These are phyloP conservation scores for Hydnomerulius pinastri DNA, from an alignment of 768 basidiomycete genomes.

Conservation along the genomic window DNA sequence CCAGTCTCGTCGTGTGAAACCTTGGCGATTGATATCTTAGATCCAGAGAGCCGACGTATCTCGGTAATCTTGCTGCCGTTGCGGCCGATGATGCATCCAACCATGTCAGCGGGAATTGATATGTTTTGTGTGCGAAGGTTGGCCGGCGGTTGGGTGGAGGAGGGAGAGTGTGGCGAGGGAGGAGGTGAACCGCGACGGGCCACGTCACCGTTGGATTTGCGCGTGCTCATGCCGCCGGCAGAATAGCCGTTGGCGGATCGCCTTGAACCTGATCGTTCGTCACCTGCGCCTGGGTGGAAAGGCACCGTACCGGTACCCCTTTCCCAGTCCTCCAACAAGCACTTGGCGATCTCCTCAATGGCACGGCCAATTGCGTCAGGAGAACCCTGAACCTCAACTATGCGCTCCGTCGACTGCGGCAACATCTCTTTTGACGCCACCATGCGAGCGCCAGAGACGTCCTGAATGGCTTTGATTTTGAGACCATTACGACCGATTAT, in stretches of 20 bases:
- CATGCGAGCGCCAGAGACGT: slow-evolving; percentile 95
- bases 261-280: slow-evolving; percentile 58
- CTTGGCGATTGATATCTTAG: slow-evolving; percentile 98
- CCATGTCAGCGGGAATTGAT: slow-evolving; percentile 99
- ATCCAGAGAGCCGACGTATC: slow-evolving; percentile 96
- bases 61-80: slow-evolving; percentile 99
- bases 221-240: slow-evolving; percentile 46
- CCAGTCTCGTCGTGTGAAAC: slow-evolving; percentile 99
- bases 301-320: slow-evolving; percentile 90
- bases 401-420: slow-evolving; percentile 97
- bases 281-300: slow-evolving; percentile 88
- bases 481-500: slow-evolving; percentile 95
- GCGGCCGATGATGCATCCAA: slow-evolving; percentile 94
- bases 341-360: slow-evolving; percentile 94
- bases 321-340: slow-evolving; percentile 96
- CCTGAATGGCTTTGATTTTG: slow-evolving; percentile 99
- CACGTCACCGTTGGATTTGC: slow-evolving; percentile 67
- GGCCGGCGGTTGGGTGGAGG: slow-evolving; percentile 58
- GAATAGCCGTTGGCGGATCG: slow-evolving; percentile 55
- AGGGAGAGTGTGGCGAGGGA: slow-evolving; percentile 39
- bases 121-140: slow-evolving; percentile 98
- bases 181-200: slow-evolving; percentile 44
- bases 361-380: slow-evolving; percentile 92
- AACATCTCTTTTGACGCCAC: slow-evolving; percentile 99
- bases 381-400: slow-evolving; percentile 96